Conservation (phyloP, 768 basidiomycete genomes). For the Boletus patriciae region DNA sequence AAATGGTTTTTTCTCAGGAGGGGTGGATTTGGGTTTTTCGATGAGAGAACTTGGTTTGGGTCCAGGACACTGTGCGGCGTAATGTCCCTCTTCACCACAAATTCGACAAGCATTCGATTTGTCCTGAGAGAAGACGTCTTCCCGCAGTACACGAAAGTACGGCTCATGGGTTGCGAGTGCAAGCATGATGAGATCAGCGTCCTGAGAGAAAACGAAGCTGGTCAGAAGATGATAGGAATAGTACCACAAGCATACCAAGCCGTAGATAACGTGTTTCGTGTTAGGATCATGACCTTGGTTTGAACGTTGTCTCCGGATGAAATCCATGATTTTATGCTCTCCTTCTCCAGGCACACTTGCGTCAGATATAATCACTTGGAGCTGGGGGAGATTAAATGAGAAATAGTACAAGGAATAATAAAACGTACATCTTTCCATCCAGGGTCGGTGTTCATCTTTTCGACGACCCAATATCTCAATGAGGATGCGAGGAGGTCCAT, state of each 20-base stretch:
- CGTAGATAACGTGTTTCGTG: conserved; percentile 96
- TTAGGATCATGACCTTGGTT: conserved; percentile 93
- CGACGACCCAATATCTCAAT: conserved; percentile 92
- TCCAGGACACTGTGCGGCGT: conserved; percentile 91
- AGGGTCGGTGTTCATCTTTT: conserved; percentile 92
- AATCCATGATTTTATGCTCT: conserved; percentile 99
- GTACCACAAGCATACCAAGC: conserved; percentile 59
- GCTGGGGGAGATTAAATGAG: conserved; percentile 41
- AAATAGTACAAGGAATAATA: not conserved
- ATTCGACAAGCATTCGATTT: conserved; percentile 80
- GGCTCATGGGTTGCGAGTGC: conserved; percentile 97
- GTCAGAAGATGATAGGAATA: conserved; percentile 6
- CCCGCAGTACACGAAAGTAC: conserved; percentile 94
- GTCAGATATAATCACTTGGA: conserved; percentile 96
- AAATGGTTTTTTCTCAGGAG: conserved; percentile 82
- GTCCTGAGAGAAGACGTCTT: conserved; percentile 94
- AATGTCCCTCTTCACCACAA: conserved; percentile 94
- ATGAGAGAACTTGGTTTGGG: conserved; percentile 59
- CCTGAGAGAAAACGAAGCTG: conserved; percentile 45
- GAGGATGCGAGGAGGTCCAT: conserved; percentile 90
- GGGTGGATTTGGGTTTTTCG: conserved; percentile 44
- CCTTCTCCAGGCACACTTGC: conserved; percentile 97
- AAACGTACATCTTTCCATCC: conserved; percentile 86
- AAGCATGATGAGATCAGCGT: conserved; percentile 99
- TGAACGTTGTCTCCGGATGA: conserved; percentile 83